A percentile compares a stretch with the other conserved stretches of the same genome.
phyloP scores from a whole-genome alignment of 2,329 filamentous ascomycete genomes.

The Trichoderma sp. region DNA sequence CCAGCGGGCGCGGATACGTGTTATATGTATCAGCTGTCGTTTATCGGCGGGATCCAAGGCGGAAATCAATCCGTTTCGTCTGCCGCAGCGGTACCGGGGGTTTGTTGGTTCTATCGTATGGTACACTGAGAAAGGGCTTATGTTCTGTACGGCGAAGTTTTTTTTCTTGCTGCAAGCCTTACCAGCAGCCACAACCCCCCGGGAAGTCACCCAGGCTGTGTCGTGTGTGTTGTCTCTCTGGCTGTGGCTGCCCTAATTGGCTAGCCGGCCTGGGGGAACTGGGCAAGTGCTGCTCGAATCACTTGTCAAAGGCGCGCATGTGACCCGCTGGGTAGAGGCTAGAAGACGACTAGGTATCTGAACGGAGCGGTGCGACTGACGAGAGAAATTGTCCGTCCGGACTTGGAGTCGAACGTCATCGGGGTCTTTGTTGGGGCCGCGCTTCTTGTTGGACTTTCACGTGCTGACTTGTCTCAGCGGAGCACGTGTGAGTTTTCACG shows the following conservation, averaged over 20 bases:
- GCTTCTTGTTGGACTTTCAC: slow-evolving; percentile 24
- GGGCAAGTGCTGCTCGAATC: slow-evolving; percentile 10
- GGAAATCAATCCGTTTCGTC: background rate
- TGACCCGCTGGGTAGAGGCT: slow-evolving; percentile 14
- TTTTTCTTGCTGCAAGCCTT: slow-evolving; percentile 16
- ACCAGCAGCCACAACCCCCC: slow-evolving; percentile 3
- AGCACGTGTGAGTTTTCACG: background rate
- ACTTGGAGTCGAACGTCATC: slow-evolving; percentile 12
- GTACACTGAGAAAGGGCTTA: background rate
- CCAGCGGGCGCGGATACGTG: background rate
- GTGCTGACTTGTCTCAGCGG: slow-evolving; percentile 16
- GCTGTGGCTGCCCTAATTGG: slow-evolving; percentile 24
- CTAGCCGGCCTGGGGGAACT: background rate
- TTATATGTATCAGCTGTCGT: background rate
- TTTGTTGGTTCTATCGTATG: background rate
- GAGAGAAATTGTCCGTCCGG: slow-evolving; percentile 9
- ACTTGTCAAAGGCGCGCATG: slow-evolving; percentile 26
- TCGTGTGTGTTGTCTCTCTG: slow-evolving; percentile 21
- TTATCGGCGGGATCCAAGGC: background rate
- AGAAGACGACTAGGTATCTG: too few relatives aligned
- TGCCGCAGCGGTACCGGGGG: background rate
- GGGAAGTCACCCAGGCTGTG: slow-evolving; percentile 19
- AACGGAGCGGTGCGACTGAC: slow-evolving; percentile 1
- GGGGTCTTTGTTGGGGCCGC: slow-evolving; percentile 22
- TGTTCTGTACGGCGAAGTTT: slow-evolving; percentile 14